Evolutionary conservation across 2,329 filamentous ascomycete genomes (phyloP), one percentile per base, ranked within the genome.

Genomic region (Neocatenulostroma microsporum): DNA sequence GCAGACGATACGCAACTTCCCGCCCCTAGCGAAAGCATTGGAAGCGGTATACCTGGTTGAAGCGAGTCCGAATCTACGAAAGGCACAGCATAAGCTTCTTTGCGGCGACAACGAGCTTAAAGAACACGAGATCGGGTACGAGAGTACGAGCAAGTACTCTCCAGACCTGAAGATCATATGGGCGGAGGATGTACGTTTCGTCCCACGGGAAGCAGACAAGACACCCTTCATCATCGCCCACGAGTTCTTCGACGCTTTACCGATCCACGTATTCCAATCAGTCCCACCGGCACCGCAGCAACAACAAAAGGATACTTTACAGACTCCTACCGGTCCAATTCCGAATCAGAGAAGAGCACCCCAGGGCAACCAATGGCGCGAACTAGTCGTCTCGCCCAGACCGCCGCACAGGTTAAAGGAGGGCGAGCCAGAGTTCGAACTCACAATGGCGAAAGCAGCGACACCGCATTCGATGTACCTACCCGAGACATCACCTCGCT

Each of bases 211-310:
- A 26, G 63, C 77, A 15, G 71, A 73, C 42, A 84, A 82, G 56
- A 84, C 80, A 15, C 89, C 91, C 1, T 93, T 96, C 61, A 94
- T 98, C 42, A 76, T 96, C 32, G 91, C 91, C 4, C 91, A 98
- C 60, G 91, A 98, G 59, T 96, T 98, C 70, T 98, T 98, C 65
- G 91, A 98, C 51, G 91, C 91, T 2, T 78, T 98, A 1, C 91
- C 91, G 21, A 95, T 98, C 50, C 88, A 98, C 60, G 80, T 85
- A 42, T 98, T 98, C 59, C 82, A 96, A 61, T 82, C 84, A 11
- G 72, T 89, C 34, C 56, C 45, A 44, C 44, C 55, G 13, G 47
- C 46, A 38, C 58, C 38, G 48, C 34, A 37, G 20, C 23, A 29
- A 6, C 40, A 46, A 10, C 54, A 36, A 62, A 34, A 39, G 11